Evolutionary conservation across 108 stramenopile species (phyloP).

Genomic region (Epipyxis sp.): DNA sequence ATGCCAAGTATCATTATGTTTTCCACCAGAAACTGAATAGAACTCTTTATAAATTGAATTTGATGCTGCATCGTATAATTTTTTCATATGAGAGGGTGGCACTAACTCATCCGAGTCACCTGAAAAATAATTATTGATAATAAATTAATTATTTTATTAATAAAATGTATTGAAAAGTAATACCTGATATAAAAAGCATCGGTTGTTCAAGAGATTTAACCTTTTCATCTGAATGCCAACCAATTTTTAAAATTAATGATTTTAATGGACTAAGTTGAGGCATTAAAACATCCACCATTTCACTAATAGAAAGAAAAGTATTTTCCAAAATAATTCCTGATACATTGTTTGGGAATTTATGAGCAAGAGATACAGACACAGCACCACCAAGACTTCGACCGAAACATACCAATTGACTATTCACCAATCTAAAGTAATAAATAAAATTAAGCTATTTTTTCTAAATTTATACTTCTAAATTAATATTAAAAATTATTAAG

Average conservation of each 20-base stretch:
- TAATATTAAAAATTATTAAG: too few relatives aligned
- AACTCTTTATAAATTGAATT: constrained; percentile 32
- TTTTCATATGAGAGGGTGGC: constrained; percentile 79
- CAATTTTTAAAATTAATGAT: constrained; percentile 69
- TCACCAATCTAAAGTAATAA: too few relatives aligned
- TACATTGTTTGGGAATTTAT: constrained; percentile 54
- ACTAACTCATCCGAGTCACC: constrained; percentile 84
- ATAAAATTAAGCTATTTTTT: too few relatives aligned
- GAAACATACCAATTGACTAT: constrained; percentile 69
- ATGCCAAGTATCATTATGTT: constrained; percentile 90
- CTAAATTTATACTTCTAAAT: constrained; percentile 17
- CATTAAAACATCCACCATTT: constrained; percentile 88
- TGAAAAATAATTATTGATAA: constrained; percentile 47
- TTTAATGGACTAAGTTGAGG: constrained; percentile 79
- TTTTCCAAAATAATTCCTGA: constrained; percentile 90
- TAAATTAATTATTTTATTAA: constrained; percentile 39
- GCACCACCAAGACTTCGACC: constrained; percentile 85
- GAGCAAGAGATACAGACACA: constrained; percentile 78
- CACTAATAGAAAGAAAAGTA: constrained; percentile 80
- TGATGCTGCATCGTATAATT: constrained; percentile 55
- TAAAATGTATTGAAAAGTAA: constrained; percentile 10
- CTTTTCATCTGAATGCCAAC: constrained; percentile 68
- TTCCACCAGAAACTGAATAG: constrained; percentile 68
- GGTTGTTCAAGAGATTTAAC: constrained; percentile 60
- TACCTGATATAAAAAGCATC: constrained; percentile 64